Base-by-base conservation (phyloP, 352 stramenopile species). In the Thalassiosira mediterranea region DNA sequence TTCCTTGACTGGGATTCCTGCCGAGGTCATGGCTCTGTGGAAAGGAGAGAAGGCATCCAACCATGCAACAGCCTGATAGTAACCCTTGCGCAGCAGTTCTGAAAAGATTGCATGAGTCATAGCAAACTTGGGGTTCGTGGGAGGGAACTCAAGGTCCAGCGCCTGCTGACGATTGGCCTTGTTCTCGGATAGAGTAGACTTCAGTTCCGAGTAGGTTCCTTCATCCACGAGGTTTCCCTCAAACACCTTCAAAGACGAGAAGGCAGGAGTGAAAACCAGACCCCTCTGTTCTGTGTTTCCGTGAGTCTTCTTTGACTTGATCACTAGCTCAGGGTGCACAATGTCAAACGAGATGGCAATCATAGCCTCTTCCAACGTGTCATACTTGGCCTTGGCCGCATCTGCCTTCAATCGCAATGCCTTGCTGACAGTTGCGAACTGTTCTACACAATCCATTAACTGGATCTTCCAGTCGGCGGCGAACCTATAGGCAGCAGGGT, bases 81-180 rank as follows among this genome's bases (percentile, higher is more conserved):
- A 63, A 1, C 54, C 54, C 4, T 4, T 48, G 31, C 54, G 2
- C 7, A 63, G 17, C 1, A 63, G 13, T 15, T 63, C 5, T 1
- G 54, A 48, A 3, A 37, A 63, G 1, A 63, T 17, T 5, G 54
- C 54, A 17, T 63, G 28, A 2, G 31, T 63, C 54, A 47, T 63
- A 31, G 34, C 28, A 21, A 47, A 31, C 54, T 49, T 63, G 7
- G 17, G 10, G 4, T 63, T 21, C 10, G 40, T 21, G 3, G 54
- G 4, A 31, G 54, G 54, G 32, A 63, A 63, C 4, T 4, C 31
- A 1, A 11, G 4, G 29, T 49, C 54, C 4, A 63, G 23, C 1
- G 31, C 29, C 2, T 1, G 1, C 32, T 63, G 28, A 3, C 28
- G 17, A 10, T 48, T n/a, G 26, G 40, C 4, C 3, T 31, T 4